These are phyloP conservation scores for Aschersonia sp. DNA, from an alignment of 2,329 filamentous ascomycete genomes.

Conservation along the genomic window DNA sequence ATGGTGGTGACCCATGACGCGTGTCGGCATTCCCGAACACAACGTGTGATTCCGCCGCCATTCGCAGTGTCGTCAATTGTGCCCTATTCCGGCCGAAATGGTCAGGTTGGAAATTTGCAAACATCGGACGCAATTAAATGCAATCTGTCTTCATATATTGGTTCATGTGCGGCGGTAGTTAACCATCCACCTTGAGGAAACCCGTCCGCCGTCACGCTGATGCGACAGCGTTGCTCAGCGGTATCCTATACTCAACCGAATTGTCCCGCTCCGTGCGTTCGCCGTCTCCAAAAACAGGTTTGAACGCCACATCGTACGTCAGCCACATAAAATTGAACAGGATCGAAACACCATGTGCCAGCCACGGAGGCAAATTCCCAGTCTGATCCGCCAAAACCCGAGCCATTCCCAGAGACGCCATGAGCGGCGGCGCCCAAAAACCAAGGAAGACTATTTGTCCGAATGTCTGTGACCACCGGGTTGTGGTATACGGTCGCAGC, in stretches of 20 bases:
- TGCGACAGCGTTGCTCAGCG: neutral
- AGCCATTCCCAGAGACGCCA: slow-evolving; percentile 29
- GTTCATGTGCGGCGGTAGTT: no score
- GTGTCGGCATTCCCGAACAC: no score
- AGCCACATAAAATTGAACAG: slow-evolving; percentile 36
- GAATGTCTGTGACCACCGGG: slow-evolving; percentile 48
- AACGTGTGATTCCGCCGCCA: no score
- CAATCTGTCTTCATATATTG: no score
- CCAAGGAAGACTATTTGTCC: slow-evolving; percentile 49
- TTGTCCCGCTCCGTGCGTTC: slow-evolving; percentile 41
- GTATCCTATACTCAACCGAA: neutral
- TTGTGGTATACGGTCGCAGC: slow-evolving; percentile 58
- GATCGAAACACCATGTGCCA: slow-evolving; percentile 34
- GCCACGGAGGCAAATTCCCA: slow-evolving; percentile 55
- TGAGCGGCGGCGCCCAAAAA: slow-evolving; percentile 41
- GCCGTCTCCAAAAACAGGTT: slow-evolving; percentile 67
- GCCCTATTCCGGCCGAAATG: no score
- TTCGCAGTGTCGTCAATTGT: no score
- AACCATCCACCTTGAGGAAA: slow-evolving; percentile 1
- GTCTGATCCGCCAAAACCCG: slow-evolving; percentile 46
- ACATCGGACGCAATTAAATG: no score
- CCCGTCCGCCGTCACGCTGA: neutral
- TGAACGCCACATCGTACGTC: slow-evolving; percentile 30
- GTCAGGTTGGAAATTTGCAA: no score
- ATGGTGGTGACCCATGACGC: no score